Evolutionary conservation across 345 rosid species (phyloP).

Genomic region (Crucihimalaya himalaica): DNA sequence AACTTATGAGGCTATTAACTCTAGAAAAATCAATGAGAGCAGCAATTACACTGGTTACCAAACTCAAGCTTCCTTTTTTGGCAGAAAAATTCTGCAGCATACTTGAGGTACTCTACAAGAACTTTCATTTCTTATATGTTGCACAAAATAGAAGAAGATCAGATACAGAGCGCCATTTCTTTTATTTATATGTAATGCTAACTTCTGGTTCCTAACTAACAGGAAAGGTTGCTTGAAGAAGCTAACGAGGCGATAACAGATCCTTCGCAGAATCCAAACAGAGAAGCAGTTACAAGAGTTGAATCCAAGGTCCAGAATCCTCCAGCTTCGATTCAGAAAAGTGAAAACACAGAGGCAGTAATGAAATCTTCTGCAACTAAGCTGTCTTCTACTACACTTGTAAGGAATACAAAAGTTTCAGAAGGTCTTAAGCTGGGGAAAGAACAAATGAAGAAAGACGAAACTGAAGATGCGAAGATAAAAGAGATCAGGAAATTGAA

Average conservation of each 20-base stretch:
- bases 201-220: conserved; percentile 25
- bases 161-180: not conserved
- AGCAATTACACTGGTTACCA: conserved; percentile 85
- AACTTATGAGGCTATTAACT: conserved; percentile 72
- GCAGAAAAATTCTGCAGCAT: conserved; percentile 83
- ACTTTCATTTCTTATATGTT: not conserved
- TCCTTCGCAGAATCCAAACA: conserved; percentile 20
- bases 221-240: conserved; percentile 79
- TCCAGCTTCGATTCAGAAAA: conserved; percentile 36
- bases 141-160: not conserved
- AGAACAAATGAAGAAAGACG: conserved; percentile 40
- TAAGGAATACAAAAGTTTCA: conserved; percentile 47
- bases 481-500: conserved; percentile 29
- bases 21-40: conserved; percentile 83
- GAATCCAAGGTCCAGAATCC: conserved; percentile 38
- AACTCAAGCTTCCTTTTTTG: conserved; percentile 86
- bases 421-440: conserved; percentile 41
- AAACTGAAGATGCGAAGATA: conserved; percentile 21
- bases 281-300: conserved; percentile 13
- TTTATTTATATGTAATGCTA: conserved; percentile 11
- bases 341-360: conserved; percentile 41
- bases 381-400: conserved; percentile 51
- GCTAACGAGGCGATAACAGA: conserved; percentile 37
- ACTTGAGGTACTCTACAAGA: conserved; percentile 58
- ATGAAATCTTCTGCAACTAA: conserved; percentile 40